Evolutionary conservation across 2,329 filamentous ascomycete species (phyloP), one percentile per base, ranked within the genome.

Genomic region (Aureobasidium sp.): DNA sequence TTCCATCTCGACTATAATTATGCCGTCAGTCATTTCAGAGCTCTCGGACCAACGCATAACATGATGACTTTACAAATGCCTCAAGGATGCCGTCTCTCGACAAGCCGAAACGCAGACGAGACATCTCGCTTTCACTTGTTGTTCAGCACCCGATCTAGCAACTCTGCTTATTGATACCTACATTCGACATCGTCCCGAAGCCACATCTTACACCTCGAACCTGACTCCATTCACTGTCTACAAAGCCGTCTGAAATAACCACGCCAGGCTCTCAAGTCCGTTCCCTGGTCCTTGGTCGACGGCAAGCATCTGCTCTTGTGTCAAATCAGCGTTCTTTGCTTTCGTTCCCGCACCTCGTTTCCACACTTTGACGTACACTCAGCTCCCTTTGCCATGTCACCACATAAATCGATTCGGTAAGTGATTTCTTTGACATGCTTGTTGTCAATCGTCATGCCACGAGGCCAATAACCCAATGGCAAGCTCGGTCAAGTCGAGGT

Each of bases 71-170:
- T 31, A 29, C 45, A 49, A 15, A 15, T 33, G 29, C 13, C n/a
- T 23, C 42, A 17, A n/a, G 31, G 19, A 29, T 27, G 23, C 37
- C 27, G 27, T 29, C 4, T 9, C 27, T 29, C 27, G 9, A 29
- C 4, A 29, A 29, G 4, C 9, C 17, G 27, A 25, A n/a, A 13
- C 7, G 21, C 23, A 10, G 21, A 19, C 4, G n/a, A 40, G 37
- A 50, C 43, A 19, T 38, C 33, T 59, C 46, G 49, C 51, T 35
- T 15, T 40, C 57, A 49, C 38, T 43, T 61, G 62, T 61, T 66
- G 65, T 65, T 65, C 61, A 66, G 55, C 51, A 63, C 61, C 59
- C 60, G 11, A 60, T 59, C 40, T 55, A 60, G 45, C 17, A 54
- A 51, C 37, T 57, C 31, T 57, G 15, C 61, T 55, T 64, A 65